Evolutionary conservation across 768 basidiomycete genomes (phyloP), one percentile per base, ranked within the genome.

Genomic region (Suillus lakei): DNA sequence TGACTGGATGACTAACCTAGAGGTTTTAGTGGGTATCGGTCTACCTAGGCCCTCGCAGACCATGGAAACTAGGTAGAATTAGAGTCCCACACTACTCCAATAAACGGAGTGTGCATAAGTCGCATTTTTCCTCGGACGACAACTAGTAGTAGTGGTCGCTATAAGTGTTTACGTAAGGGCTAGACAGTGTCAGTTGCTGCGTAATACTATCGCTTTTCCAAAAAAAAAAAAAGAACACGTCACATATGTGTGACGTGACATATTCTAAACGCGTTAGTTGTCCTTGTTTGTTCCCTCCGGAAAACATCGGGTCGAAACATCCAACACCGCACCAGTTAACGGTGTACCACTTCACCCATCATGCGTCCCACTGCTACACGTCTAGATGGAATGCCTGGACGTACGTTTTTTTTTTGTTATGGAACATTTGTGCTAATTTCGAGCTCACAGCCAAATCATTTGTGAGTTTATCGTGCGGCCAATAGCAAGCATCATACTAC

Each of bases 321-420:
- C 32, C 16, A 64, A 50, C 53, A n/a, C 34, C 36, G 41, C 55
- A 55, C 39, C 54, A 55, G 38, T 12, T 39, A 34, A 53, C 67
- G 39, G 28, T n/a, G 60, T 16, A 54, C 39, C 34, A 53, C 64
- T 62, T 70, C 64, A 61, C 67, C 60, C 74, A 82, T 72, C 64
- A 86, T 88, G 85, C 79, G 80, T 67, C 77, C 79, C 23, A 79
- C 73, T 68, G 91, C 85, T 75, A 76, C 83, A 66, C 84, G 85
- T 72, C 77, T 74, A 32, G 86, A 89, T 72, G 93, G 91, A 30
- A 95, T 95, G 92, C 94, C 94, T 59, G 90, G 90, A 79, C 83
- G 93, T 93, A 76, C 77, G 91, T 88, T 6, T 46, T 43, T 38
- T 5, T 48, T n/a, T 53, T 12, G 30, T 38, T 10, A 63, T 48